phyloP scores from a whole-genome alignment of 306 rosid species.

The Castanospermum australe region DNA sequence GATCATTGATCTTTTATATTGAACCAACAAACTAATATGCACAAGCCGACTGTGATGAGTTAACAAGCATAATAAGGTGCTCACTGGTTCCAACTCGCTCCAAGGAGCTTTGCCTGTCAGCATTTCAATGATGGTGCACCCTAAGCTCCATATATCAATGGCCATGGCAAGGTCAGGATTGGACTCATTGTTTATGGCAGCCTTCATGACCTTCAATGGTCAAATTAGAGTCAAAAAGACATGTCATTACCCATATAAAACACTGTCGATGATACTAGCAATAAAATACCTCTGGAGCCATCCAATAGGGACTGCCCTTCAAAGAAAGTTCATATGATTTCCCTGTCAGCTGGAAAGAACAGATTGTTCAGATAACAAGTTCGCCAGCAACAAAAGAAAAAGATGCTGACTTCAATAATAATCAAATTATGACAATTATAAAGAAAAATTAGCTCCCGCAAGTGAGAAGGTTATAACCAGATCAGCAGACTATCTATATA shows the following conservation, averaged over 20 bases:
- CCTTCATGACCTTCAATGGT: conserved; percentile 59
- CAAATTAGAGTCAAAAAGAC: background rate
- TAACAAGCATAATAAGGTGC: conserved; percentile 17
- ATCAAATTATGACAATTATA: background rate
- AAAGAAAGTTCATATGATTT: conserved; percentile 63
- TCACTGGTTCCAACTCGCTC: conserved; percentile 68
- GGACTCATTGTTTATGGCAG: conserved; percentile 47
- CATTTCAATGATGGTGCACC: conserved; percentile 82
- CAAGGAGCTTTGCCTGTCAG: conserved; percentile 79
- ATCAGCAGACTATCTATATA: background rate
- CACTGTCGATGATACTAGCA: background rate
- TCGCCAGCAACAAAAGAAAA: background rate
- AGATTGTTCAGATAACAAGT: conserved; percentile 5
- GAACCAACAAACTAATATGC: background rate
- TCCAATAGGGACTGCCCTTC: conserved; percentile 89
- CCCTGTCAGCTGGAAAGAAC: conserved; percentile 56
- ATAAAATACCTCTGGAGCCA: conserved; percentile 82
- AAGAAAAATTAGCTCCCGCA: background rate
- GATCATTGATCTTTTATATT: background rate
- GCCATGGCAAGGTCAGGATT: conserved; percentile 59
- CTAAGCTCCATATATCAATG: conserved; percentile 77
- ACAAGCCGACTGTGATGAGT: background rate
- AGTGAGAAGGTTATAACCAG: background rate
- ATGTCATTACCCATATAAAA: background rate
- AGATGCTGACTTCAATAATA: background rate